A percentile compares a stretch with the other conserved stretches of the same genome.
These are phyloP conservation scores for Tarenaya hassleriana DNA, from an alignment of 345 rosid genomes.

Conservation along the genomic window DNA sequence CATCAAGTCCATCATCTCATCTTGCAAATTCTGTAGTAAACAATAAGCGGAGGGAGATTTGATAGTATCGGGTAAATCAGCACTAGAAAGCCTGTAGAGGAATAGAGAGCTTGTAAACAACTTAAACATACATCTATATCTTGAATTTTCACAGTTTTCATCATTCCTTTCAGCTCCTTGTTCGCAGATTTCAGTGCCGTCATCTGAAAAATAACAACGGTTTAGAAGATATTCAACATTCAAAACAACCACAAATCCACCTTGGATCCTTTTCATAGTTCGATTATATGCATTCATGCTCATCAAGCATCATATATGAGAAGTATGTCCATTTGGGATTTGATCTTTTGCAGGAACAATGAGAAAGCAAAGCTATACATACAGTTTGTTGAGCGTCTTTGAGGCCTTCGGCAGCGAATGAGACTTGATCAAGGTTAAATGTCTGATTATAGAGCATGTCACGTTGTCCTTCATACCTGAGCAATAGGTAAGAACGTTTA, in stretches of 20 bases:
- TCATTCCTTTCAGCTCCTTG: constrained; percentile 98
- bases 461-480: constrained; percentile 96
- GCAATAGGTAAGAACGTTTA: not conserved
- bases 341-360: not conserved
- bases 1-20: constrained; percentile 99
- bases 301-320: constrained; percentile 9
- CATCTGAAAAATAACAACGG: constrained; percentile 46
- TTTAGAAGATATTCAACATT: constrained; percentile 8
- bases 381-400: constrained; percentile 99
- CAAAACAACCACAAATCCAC: not conserved
- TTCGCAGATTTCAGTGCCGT: constrained; percentile 89
- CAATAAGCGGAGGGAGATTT: constrained; percentile 11
- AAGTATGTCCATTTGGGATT: not conserved
- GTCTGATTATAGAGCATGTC: constrained; percentile 98
- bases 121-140: constrained; percentile 66
- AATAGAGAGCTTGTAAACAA: constrained; percentile 7
- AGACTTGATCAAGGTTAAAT: constrained; percentile 97
- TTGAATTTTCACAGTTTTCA: constrained; percentile 97
- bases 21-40: constrained; percentile 75
- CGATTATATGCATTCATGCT: not conserved
- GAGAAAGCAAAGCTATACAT: constrained; percentile 21
- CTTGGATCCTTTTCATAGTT: not conserved
- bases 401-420: constrained; percentile 97
- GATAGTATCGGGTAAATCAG: constrained; percentile 9
- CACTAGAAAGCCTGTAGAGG: constrained; percentile 4